phyloP scores from a whole-genome alignment of 2,329 filamentous ascomycete species.

The Chaetomiaceae sp. region DNA sequence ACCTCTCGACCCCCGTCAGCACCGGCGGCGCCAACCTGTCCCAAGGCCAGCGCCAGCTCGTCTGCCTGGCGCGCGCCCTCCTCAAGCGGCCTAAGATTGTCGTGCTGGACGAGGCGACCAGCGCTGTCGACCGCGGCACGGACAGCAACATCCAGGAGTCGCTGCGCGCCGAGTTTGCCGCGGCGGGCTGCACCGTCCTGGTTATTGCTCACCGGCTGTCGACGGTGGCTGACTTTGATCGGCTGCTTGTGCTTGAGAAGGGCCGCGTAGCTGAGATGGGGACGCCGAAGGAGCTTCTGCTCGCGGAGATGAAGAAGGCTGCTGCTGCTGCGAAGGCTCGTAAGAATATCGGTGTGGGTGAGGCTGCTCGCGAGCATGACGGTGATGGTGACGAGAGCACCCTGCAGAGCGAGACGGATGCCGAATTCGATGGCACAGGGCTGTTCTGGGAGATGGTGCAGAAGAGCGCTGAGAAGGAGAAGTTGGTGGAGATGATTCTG shows the following conservation, averaged over 20 bases:
- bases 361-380: neutral
- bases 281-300: slow-evolving; percentile 37
- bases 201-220: slow-evolving; percentile 38
- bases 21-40: slow-evolving; percentile 37
- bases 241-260: slow-evolving; percentile 45
- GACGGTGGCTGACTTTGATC: slow-evolving; percentile 50
- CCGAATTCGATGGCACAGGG: slow-evolving; percentile 19
- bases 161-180: slow-evolving; percentile 44
- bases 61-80: slow-evolving; percentile 44
- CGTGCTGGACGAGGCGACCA: slow-evolving; percentile 40
- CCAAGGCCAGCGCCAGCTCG: slow-evolving; percentile 46
- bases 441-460: slow-evolving; percentile 31
- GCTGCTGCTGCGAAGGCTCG: slow-evolving; percentile 3
- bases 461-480: slow-evolving; percentile 30
- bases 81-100: slow-evolving; percentile 39
- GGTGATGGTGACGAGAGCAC: slow-evolving; percentile 12
- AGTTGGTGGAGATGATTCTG: slow-evolving; percentile 30
- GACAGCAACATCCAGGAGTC: slow-evolving; percentile 54
- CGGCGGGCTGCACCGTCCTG: slow-evolving; percentile 51
- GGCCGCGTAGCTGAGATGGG: slow-evolving; percentile 44
- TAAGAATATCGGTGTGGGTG: neutral
- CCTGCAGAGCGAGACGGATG: slow-evolving; percentile 1
- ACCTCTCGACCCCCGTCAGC: slow-evolving; percentile 32
- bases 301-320: slow-evolving; percentile 30
- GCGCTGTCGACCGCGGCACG: slow-evolving; percentile 53